phyloP scores from a whole-genome alignment of 257 asterid genomes.

The Jaltomata sinuosa region DNA sequence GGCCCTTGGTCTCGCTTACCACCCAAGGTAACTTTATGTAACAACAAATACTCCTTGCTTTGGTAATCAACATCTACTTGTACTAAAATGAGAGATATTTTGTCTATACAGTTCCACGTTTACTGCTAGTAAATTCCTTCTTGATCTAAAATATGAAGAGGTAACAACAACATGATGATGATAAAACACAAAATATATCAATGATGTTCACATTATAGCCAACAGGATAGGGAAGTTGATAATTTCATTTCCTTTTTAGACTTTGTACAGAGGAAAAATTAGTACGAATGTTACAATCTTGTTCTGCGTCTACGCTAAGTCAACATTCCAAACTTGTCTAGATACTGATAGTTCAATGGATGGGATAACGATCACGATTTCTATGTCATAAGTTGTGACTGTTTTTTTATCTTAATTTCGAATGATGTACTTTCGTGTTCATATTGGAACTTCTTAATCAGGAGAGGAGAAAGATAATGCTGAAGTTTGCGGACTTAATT shows the following conservation, averaged over 20 bases:
- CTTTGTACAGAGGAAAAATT: background rate
- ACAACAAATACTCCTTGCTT: background rate
- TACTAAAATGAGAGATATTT: background rate
- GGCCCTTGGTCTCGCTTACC: slow-evolving; percentile 43
- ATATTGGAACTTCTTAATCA: background rate
- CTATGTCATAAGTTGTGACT: background rate
- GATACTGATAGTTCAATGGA: background rate
- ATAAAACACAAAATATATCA: no score
- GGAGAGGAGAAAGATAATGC: slow-evolving; percentile 24
- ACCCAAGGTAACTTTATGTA: slow-evolving; percentile 8
- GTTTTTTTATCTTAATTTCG: background rate
- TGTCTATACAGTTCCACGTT: background rate
- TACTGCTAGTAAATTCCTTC: no score
- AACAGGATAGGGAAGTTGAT: background rate
- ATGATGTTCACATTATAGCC: background rate
- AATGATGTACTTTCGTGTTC: background rate
- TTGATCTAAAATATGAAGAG: no score
- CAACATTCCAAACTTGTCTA: background rate
- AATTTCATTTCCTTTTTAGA: no score
- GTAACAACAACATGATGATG: background rate
- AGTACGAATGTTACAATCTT: no score
- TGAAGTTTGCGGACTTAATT: slow-evolving; percentile 25
- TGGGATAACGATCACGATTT: background rate
- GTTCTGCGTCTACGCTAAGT: background rate
- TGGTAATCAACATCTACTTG: background rate